These are phyloP conservation scores for Aspergillus bridgeri DNA, from an alignment of 495 filamentous ascomycete genomes.

Conservation along the genomic window DNA sequence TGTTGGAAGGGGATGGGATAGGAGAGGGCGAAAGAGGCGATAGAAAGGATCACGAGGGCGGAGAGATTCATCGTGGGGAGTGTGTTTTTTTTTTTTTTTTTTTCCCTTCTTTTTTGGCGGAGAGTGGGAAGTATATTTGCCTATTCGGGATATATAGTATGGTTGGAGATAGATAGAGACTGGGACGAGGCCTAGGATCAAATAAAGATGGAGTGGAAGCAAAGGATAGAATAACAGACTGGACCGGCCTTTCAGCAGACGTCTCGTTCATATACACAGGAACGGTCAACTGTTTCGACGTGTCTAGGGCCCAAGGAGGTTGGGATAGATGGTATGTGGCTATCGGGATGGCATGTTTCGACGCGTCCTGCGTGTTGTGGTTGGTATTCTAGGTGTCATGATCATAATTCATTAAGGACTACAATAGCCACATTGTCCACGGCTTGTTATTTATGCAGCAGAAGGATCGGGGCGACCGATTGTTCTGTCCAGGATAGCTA, in stretches of 20 bases:
- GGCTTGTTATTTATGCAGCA: no score
- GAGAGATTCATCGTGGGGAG: background rate
- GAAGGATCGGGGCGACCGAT: no score
- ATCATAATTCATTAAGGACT: no score
- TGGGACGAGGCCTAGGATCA: no score
- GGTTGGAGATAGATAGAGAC: background rate
- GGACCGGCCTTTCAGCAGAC: background rate
- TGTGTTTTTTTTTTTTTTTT: background rate
- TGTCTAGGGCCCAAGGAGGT: background rate
- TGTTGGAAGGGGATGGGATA: conserved; percentile 1
- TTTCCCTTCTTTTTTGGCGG: background rate
- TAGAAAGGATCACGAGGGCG: background rate
- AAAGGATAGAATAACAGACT: background rate
- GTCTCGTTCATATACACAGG: background rate
- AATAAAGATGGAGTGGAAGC: background rate
- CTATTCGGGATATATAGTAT: background rate
- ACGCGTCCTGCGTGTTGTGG: background rate
- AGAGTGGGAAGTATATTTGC: background rate
- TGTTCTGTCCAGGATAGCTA: no score
- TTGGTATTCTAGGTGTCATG: no score
- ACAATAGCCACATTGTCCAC: no score
- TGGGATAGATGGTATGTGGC: background rate
- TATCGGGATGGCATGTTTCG: background rate
- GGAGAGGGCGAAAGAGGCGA: conserved; percentile 2
- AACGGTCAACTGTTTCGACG: background rate